Conservation (phyloP, 371 early-diverging fungal genomes). For the Mucor irregularis region DNA sequence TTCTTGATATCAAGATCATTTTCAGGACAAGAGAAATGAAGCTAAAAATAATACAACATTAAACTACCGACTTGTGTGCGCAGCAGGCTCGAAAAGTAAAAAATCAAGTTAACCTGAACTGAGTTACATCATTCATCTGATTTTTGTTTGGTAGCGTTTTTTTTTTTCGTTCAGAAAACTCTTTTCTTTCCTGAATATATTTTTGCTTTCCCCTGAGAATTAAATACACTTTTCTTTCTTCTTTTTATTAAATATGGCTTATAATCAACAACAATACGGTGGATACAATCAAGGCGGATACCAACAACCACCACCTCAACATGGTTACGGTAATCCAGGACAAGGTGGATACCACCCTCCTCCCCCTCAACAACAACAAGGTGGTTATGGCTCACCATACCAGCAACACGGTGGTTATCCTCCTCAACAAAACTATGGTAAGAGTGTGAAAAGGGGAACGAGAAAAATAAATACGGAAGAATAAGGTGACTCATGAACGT, state of each 20-base stretch:
- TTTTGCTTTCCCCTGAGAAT: background rate
- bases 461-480: no score
- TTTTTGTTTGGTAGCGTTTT: no score
- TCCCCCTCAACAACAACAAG: conserved; percentile 5
- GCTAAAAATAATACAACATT: no score
- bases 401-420: no score
- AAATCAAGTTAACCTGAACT: no score
- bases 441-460: background rate
- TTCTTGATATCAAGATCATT: no score
- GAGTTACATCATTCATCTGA: no score
- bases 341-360: background rate
- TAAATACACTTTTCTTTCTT: background rate
- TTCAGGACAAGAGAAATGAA: no score
- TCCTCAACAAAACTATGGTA: conserved; percentile 11
- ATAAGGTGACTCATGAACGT: no score
- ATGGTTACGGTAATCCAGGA: conserved; percentile 17
- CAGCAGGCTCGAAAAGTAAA: no score
- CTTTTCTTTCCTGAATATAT: no score
- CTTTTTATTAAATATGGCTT: conserved; percentile 6
- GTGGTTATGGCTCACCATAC: background rate
- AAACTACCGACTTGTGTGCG: no score
- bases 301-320: conserved; percentile 11
- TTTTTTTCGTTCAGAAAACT: background rate
- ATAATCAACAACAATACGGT: conserved; percentile 9
- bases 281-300: conserved; percentile 13